A percentile compares a stretch with the other conserved stretches of the same genome.
phyloP scores from a whole-genome alignment of 352 stramenopile genomes.

The Globisporangium apiculatum region DNA sequence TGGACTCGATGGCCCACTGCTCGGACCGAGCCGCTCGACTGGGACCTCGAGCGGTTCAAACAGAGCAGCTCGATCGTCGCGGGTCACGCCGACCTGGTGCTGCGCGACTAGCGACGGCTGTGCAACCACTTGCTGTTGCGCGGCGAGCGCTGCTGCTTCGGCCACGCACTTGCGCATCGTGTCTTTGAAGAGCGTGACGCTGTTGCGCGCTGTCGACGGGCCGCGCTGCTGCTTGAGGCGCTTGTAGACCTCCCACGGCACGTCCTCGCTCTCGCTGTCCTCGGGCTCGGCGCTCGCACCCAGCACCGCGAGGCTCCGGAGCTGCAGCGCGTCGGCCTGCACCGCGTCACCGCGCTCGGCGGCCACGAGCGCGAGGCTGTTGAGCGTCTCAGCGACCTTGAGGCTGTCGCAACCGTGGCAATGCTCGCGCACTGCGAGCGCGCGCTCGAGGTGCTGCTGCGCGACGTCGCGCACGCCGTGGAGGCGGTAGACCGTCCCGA shows the following conservation, averaged over 20 bases:
- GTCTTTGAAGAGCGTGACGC: slow-evolving; percentile 51
- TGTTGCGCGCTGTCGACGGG: slow-evolving; percentile 49
- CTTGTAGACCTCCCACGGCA: slow-evolving; percentile 78
- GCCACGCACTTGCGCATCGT: slow-evolving; percentile 49
- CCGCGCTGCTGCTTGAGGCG: slow-evolving; percentile 59
- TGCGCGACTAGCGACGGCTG: not conserved
- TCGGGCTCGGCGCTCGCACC: slow-evolving; percentile 48
- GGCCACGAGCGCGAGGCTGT: slow-evolving; percentile 56
- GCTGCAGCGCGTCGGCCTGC: slow-evolving; percentile 38
- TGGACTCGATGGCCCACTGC: slow-evolving; percentile 2
- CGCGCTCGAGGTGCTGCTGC: slow-evolving; percentile 51
- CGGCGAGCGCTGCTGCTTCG: not conserved
- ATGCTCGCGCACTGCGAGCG: slow-evolving; percentile 31
- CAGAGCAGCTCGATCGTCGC: no score
- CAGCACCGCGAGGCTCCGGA: slow-evolving; percentile 47
- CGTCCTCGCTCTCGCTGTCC: slow-evolving; percentile 68
- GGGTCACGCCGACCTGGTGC: not conserved
- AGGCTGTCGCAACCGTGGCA: slow-evolving; percentile 47
- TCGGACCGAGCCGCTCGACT: not conserved
- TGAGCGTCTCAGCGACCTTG: slow-evolving; percentile 76
- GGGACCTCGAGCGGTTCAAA: no score
- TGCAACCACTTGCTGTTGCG: not conserved
- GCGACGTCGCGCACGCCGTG: slow-evolving; percentile 41
- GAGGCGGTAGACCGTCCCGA: slow-evolving; percentile 66
- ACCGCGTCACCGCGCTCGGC: slow-evolving; percentile 31